A percentile compares a stretch with the other conserved stretches of the same genome.
Conservation (phyloP, 2,329 filamentous ascomycete species). For the Arthrobotrys conoides region DNA sequence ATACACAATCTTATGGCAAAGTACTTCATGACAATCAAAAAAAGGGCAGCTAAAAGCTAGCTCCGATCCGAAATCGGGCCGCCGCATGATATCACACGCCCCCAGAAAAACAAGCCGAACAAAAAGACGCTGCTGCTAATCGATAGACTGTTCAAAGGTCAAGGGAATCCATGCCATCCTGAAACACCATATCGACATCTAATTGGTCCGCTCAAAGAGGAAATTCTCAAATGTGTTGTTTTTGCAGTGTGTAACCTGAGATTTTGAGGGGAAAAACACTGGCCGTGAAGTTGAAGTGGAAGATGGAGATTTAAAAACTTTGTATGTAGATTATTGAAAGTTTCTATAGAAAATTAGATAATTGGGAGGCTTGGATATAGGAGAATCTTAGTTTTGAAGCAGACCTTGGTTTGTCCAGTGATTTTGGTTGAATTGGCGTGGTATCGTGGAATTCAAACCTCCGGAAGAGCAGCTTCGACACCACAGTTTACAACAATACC, state of each 20-base stretch:
- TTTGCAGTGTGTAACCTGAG: slow-evolving; percentile 55
- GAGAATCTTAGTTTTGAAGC: slow-evolving; percentile 15
- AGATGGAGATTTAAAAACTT: slow-evolving; percentile 4
- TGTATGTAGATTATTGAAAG: slow-evolving; percentile 11
- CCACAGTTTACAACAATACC: slow-evolving; percentile 35
- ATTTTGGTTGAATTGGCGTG: slow-evolving; percentile 16
- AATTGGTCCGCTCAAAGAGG: slow-evolving; percentile 22
- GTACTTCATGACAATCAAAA: not conserved
- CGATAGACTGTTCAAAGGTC: slow-evolving; percentile 1
- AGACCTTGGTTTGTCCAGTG: slow-evolving; percentile 34
- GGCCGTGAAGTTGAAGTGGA: slow-evolving; percentile 2
- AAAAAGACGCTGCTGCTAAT: not conserved
- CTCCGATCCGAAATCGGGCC: slow-evolving; percentile 28
- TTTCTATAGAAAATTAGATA: not conserved
- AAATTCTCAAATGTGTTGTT: slow-evolving; percentile 47
- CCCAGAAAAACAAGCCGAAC: slow-evolving; percentile 1
- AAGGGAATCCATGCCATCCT: slow-evolving; percentile 49
- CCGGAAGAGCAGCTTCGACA: slow-evolving; percentile 14
- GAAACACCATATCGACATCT: slow-evolving; percentile 22
- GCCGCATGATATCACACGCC: slow-evolving; percentile 6
- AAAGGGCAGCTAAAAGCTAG: not conserved
- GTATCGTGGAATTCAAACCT: slow-evolving; percentile 21
- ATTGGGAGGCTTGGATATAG: not conserved
- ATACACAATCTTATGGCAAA: not conserved
- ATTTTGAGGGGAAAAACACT: slow-evolving; percentile 32